Evolutionary conservation across 148 eudicot genomes (phyloP).

Genomic region (Suaeda aralocaspica): DNA sequence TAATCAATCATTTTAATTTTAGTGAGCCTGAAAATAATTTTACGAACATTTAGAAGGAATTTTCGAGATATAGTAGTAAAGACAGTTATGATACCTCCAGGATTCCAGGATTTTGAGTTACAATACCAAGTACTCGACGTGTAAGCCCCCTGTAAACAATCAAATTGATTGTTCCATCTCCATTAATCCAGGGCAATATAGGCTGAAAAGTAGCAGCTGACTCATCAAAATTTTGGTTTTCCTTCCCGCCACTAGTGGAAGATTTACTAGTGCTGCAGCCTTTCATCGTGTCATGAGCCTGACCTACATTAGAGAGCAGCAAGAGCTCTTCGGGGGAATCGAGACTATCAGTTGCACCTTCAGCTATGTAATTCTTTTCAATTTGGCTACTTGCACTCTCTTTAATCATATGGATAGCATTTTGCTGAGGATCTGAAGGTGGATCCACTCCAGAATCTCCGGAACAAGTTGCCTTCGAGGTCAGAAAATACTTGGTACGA

Average conservation of each 20-base stretch:
- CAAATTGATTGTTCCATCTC: constrained; percentile 76
- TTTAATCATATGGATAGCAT: constrained; percentile 20
- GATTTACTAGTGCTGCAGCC: constrained; percentile 27
- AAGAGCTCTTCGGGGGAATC: constrained; percentile 53
- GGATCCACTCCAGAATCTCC: constrained; percentile 34
- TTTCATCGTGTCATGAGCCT: constrained; percentile 22
- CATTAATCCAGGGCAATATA: constrained; percentile 93
- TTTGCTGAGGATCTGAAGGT: constrained; percentile 22
- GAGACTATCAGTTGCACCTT: constrained; percentile 51
- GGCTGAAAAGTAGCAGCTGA: constrained; percentile 40
- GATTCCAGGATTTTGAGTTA: constrained; percentile 87
- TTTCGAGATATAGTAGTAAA: not conserved
- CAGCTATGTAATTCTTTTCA: constrained; percentile 21
- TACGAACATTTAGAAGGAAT: not conserved
- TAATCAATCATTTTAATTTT: not conserved
- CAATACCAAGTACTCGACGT: constrained; percentile 78
- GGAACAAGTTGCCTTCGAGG: constrained; percentile 36
- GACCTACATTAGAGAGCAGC: constrained; percentile 34
- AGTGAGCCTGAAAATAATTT: not conserved
- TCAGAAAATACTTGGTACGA: constrained; percentile 83
- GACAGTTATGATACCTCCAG: constrained; percentile 46
- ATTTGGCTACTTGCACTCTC: constrained; percentile 26
- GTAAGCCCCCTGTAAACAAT: constrained; percentile 72
- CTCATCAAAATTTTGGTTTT: constrained; percentile 27
- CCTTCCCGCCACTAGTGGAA: constrained; percentile 23